phyloP scores from a whole-genome alignment of 495 filamentous ascomycete genomes.

The Neurospora pannonica region DNA sequence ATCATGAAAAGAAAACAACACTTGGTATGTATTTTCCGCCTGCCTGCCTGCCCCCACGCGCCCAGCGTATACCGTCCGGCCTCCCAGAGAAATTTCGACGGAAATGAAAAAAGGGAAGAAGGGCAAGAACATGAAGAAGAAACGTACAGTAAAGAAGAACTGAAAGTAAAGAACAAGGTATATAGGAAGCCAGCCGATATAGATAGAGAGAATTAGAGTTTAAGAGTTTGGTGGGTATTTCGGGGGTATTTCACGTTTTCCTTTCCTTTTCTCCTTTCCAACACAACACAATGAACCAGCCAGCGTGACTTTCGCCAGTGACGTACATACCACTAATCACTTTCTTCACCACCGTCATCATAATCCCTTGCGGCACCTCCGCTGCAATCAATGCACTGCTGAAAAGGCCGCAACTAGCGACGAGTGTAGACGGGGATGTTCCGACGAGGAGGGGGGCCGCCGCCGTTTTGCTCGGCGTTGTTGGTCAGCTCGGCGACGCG shows the following conservation, averaged over 20 bases:
- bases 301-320: neutral
- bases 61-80: neutral
- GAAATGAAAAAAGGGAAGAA: neutral
- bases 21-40: neutral
- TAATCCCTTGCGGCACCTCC: neutral
- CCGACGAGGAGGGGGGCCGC: neutral
- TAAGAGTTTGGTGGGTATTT: neutral
- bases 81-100: neutral
- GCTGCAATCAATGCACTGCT: neutral
- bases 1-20: neutral
- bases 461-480: constrained; percentile 28
- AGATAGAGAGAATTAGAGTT: neutral
- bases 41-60: neutral
- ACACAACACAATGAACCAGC: neutral
- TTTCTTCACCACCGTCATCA: neutral
- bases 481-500: constrained; percentile 89
- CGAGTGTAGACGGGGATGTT: neutral
- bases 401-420: neutral
- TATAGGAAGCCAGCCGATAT: neutral
- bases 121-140: neutral
- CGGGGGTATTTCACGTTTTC: neutral
- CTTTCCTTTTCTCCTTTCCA: neutral
- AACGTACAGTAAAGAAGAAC: neutral
- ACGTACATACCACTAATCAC: neutral
- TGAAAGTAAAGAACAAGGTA: neutral